phyloP scores from a whole-genome alignment of 2,329 filamentous ascomycete genomes.

The Hypoxylon sp. region DNA sequence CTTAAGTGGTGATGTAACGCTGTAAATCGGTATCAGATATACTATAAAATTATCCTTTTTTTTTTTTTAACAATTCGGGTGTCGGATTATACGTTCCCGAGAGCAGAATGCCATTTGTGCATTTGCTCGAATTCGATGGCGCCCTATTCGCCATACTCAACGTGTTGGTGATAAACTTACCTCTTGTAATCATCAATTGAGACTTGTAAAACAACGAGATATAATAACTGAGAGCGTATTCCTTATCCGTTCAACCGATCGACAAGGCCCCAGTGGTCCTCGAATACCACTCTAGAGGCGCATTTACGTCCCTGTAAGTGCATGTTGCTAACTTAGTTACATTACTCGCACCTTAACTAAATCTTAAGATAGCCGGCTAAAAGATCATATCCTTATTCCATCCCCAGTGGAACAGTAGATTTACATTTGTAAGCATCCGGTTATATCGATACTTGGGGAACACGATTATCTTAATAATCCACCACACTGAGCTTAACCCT shows the following conservation, averaged over 20 bases:
- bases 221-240: neutral
- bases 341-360: neutral
- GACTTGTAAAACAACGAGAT: neutral
- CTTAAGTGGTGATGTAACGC: conserved; percentile 21
- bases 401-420: neutral
- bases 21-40: conserved; percentile 19
- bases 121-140: conserved; percentile 7
- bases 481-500: neutral
- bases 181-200: conserved; percentile 5
- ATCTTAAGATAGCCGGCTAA: conserved; percentile 2
- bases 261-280: conserved; percentile 5
- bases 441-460: neutral
- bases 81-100: conserved; percentile 32
- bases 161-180: neutral
- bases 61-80: conserved; percentile 9
- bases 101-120: conserved; percentile 10
- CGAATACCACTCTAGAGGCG: neutral
- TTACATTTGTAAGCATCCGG: neutral
- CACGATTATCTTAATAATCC: neutral
- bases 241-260: conserved; percentile 23
- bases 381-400: neutral
- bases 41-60: conserved; percentile 14
- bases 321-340: too few relatives aligned
- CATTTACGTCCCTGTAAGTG: neutral
- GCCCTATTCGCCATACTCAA: neutral